Evolutionary conservation across 192 early-diverging fungal species (phyloP).

Genomic region (Coemansia sp.): DNA sequence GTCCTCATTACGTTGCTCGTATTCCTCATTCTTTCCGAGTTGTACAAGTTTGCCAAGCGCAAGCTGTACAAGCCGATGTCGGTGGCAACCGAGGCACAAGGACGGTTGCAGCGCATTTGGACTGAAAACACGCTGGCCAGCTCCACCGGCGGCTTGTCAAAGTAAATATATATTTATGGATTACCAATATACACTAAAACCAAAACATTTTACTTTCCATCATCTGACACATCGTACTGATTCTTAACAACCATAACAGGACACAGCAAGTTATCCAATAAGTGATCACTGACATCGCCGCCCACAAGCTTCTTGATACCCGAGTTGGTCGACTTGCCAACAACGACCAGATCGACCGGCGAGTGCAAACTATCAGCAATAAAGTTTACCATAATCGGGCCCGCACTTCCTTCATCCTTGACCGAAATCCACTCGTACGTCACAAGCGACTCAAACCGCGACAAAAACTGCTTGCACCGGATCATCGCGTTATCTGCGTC

Average conservation of each 20-base stretch:
- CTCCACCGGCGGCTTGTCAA: slow-evolving; percentile 22
- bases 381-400: slow-evolving; percentile 43
- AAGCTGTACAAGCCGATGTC: slow-evolving; percentile 45
- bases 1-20: slow-evolving; percentile 58
- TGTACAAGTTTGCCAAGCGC: slow-evolving; percentile 66
- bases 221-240: slow-evolving; percentile 50
- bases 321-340: slow-evolving; percentile 25
- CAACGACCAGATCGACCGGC: slow-evolving; percentile 44
- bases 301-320: slow-evolving; percentile 40
- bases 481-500: slow-evolving; percentile 47
- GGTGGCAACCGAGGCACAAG: slow-evolving; percentile 41
- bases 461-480: slow-evolving; percentile 52
- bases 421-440: slow-evolving; percentile 54
- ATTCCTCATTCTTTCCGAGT: slow-evolving; percentile 65
- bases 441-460: slow-evolving; percentile 52
- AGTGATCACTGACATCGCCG: slow-evolving; percentile 44
- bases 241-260: slow-evolving; percentile 56
- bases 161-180: slow-evolving; percentile 11
- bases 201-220: slow-evolving; percentile 18
- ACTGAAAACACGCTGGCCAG: slow-evolving; percentile 50
- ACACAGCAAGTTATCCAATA: slow-evolving; percentile 29
- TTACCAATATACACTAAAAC: background rate
- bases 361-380: slow-evolving; percentile 36
- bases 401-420: slow-evolving; percentile 49
- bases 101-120: slow-evolving; percentile 54